Percentiles rank a stretch among this genome's conserved stretches.
These are phyloP conservation scores for Aspergillus arachidicola DNA, from an alignment of 2,329 filamentous ascomycete genomes.

Conservation along the genomic window DNA sequence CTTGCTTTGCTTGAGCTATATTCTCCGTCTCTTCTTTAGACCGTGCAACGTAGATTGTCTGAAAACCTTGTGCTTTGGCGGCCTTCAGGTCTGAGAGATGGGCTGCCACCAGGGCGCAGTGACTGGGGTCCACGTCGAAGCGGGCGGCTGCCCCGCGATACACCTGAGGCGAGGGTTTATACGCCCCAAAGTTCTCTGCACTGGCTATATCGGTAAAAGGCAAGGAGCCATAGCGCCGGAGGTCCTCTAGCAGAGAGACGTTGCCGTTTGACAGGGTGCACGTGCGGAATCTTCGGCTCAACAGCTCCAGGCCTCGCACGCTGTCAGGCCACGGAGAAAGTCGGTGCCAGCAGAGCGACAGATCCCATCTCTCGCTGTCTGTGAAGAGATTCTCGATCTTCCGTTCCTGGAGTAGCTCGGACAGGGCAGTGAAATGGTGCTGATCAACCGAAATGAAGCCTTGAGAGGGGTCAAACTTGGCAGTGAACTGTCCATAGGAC, in stretches of 20 bases:
- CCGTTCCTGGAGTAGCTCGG: constrained; percentile 59
- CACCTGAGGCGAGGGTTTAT: constrained; percentile 70
- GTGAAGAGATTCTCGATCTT: constrained; percentile 62
- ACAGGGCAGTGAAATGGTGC: constrained; percentile 67
- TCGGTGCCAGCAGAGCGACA: constrained; percentile 70
- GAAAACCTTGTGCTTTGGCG: constrained; percentile 65
- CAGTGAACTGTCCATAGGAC: constrained; percentile 65
- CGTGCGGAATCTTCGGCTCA: constrained; percentile 62
- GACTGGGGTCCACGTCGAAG: constrained; percentile 58
- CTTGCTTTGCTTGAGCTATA: constrained; percentile 55
- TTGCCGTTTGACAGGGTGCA: constrained; percentile 78
- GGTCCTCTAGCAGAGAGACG: constrained; percentile 64
- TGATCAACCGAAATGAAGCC: constrained; percentile 72
- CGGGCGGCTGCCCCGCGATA: constrained; percentile 69
- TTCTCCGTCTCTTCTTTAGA: constrained; percentile 65
- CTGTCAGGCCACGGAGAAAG: constrained; percentile 70
- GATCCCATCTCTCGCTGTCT: constrained; percentile 62
- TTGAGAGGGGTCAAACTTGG: constrained; percentile 36
- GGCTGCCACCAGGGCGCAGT: constrained; percentile 78
- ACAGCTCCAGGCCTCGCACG: constrained; percentile 55
- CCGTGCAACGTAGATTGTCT: constrained; percentile 75
- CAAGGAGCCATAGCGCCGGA: constrained; percentile 61
- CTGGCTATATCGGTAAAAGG: constrained; percentile 66
- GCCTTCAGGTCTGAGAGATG: constrained; percentile 70
- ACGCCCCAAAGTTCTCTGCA: constrained; percentile 70